phyloP scores from a whole-genome alignment of 2,329 filamentous ascomycete genomes.

The Fonsecaea pugnacius region DNA sequence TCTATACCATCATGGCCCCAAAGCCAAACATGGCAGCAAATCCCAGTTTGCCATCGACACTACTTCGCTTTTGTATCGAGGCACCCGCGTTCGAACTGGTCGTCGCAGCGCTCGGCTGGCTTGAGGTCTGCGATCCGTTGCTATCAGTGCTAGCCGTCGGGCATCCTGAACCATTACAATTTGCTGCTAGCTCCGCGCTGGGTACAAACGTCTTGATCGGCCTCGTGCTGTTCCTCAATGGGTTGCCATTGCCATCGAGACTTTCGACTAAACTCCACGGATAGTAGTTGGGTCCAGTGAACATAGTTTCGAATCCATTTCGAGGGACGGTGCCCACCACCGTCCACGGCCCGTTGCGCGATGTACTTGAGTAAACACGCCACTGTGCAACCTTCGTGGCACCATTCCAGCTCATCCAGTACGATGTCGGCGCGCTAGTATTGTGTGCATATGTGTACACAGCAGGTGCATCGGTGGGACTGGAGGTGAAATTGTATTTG shows the following conservation, averaged over 20 bases:
- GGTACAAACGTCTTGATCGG: constrained; percentile 31
- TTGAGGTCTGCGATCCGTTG: constrained; percentile 3
- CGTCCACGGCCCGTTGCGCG: constrained; percentile 35
- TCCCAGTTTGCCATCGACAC: constrained; percentile 14
- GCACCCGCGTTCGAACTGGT: constrained; percentile 20
- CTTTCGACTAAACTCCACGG: constrained; percentile 31
- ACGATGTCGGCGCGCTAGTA: constrained; percentile 33
- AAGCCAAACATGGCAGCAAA: constrained; percentile 25
- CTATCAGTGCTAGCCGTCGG: constrained; percentile 17
- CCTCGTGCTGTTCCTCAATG: constrained; percentile 27
- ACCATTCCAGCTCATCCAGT: constrained; percentile 54
- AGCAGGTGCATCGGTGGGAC: constrained; percentile 28
- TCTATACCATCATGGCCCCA: constrained; percentile 12
- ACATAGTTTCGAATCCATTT: constrained; percentile 47
- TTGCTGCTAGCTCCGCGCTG: constrained; percentile 23
- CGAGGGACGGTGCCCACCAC: constrained; percentile 41
- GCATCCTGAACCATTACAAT: constrained; percentile 23
- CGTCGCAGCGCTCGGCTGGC: constrained; percentile 7
- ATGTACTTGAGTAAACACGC: constrained; percentile 41
- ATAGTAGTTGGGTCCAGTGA: constrained; percentile 33
- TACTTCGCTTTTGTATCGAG: constrained; percentile 10
- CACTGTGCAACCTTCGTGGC: constrained; percentile 52
- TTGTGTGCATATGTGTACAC: constrained; percentile 30
- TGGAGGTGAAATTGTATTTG: constrained; percentile 41
- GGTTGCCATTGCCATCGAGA: constrained; percentile 24